Conservation (phyloP, 306 rosid species). For the Heteromeles arbutifolia region DNA sequence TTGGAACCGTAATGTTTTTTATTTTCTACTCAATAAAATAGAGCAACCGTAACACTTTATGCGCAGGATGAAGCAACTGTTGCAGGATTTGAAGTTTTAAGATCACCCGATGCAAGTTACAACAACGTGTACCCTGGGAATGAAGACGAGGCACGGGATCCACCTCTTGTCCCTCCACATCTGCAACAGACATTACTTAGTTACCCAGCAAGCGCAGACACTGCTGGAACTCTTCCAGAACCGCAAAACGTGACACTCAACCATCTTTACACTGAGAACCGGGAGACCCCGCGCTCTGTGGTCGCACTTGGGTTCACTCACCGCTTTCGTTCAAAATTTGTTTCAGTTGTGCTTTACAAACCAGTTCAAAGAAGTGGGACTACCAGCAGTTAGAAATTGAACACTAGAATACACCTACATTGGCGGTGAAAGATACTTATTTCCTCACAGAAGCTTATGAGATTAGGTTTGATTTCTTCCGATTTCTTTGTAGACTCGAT, state of each 20-base stretch:
- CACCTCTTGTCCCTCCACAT: constrained; percentile 76
- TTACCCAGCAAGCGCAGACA: constrained; percentile 47
- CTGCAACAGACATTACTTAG: constrained; percentile 57
- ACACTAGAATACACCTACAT: constrained; percentile 1
- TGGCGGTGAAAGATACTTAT: constrained; percentile 12
- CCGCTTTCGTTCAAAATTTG: constrained; percentile 77
- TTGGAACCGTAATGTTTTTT: constrained; percentile 18
- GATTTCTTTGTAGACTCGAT: constrained; percentile 2
- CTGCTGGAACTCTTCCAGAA: constrained; percentile 46
- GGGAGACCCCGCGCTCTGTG: constrained; percentile 73
- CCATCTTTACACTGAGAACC: constrained; percentile 87
- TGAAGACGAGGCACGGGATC: constrained; percentile 88
- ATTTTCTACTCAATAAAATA: constrained; percentile 12
- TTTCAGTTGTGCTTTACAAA: constrained; percentile 91
- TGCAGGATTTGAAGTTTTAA: constrained; percentile 75
- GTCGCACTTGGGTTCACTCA: constrained; percentile 89
- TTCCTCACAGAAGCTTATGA: constrained; percentile 1
- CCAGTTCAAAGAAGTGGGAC: constrained; percentile 74
- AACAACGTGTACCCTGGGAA: constrained; percentile 54
- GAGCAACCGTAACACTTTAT: constrained; percentile 18
- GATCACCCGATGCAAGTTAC: constrained; percentile 83
- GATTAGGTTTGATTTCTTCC: not conserved
- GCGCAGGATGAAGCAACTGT: constrained; percentile 69
- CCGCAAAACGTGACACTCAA: constrained; percentile 67
- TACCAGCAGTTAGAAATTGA: constrained; percentile 10